Conservation (phyloP, 495 filamentous ascomycete genomes). For the Trichoderma orchidacearum region DNA sequence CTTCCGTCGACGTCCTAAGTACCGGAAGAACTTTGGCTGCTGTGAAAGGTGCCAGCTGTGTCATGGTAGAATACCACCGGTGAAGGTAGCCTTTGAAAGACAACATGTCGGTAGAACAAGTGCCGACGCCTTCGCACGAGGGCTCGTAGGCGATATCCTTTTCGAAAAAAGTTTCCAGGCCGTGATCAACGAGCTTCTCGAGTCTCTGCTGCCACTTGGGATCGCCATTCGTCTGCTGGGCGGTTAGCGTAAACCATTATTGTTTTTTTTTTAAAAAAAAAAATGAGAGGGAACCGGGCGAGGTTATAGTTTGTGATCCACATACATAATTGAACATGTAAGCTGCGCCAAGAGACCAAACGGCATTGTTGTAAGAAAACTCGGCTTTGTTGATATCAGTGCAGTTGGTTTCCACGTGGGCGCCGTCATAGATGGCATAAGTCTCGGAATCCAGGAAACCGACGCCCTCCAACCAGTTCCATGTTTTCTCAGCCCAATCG, state of each 20-base stretch:
- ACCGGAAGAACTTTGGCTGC: constrained; percentile 46
- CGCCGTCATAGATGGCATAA: constrained; percentile 58
- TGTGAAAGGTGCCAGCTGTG: constrained; percentile 58
- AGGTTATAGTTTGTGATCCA: too few species aligned
- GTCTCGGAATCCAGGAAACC: constrained; percentile 52
- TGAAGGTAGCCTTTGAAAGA: constrained; percentile 81
- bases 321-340: constrained; percentile 62
- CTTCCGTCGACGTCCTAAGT: constrained; percentile 49
- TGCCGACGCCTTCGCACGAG: constrained; percentile 48
- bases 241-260: constrained; percentile 1
- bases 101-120: constrained; percentile 62
- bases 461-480: constrained; percentile 52
- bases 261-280: neutral
- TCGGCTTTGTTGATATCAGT: constrained; percentile 46
- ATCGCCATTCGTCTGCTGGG: constrained; percentile 38
- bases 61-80: constrained; percentile 64
- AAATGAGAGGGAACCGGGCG: neutral
- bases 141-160: constrained; percentile 43
- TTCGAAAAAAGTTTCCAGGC: constrained; percentile 46
- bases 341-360: constrained; percentile 59
- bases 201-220: constrained; percentile 46
- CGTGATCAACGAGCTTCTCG: constrained; percentile 43
- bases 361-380: constrained; percentile 69
- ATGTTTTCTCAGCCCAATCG: constrained; percentile 57
- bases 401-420: constrained; percentile 50